Evolutionary conservation across 2,329 filamentous ascomycete genomes (phyloP).

Genomic region (Neurospora sp.): DNA sequence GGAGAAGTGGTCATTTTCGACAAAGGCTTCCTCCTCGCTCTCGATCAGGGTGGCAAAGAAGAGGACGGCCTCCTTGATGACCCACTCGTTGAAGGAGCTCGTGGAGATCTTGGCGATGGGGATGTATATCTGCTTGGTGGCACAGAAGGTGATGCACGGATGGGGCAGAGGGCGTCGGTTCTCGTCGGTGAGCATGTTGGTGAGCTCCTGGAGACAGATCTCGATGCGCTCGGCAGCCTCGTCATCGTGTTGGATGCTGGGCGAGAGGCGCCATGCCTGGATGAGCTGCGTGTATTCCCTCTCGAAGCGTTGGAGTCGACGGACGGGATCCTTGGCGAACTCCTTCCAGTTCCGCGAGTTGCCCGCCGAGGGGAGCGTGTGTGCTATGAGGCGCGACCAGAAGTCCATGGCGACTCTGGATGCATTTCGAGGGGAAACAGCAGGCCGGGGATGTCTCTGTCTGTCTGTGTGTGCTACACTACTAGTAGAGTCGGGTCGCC

Average conservation of each 20-base stretch:
- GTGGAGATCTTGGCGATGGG: slow-evolving; percentile 83
- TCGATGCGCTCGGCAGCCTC: slow-evolving; percentile 55
- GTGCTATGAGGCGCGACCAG: slow-evolving; percentile 61
- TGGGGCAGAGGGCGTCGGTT: slow-evolving; percentile 80
- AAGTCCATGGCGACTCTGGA: slow-evolving; percentile 45
- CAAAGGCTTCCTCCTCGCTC: slow-evolving; percentile 90
- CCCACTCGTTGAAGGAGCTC: slow-evolving; percentile 72
- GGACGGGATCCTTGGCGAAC: slow-evolving; percentile 51
- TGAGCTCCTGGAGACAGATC: slow-evolving; percentile 53
- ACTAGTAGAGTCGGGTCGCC: not conserved
- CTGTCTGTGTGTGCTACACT: not conserved
- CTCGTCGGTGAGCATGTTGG: slow-evolving; percentile 75
- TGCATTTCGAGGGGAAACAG: slow-evolving; percentile 31
- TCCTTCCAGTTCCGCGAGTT: slow-evolving; percentile 41
- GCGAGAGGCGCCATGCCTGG: slow-evolving; percentile 52
- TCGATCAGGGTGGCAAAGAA: slow-evolving; percentile 91
- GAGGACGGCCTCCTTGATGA: slow-evolving; percentile 74
- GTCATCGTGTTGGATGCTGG: slow-evolving; percentile 49
- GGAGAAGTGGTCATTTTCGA: slow-evolving; percentile 79
- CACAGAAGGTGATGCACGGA: slow-evolving; percentile 81
- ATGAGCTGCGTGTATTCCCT: slow-evolving; percentile 55
- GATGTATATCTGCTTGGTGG: slow-evolving; percentile 79
- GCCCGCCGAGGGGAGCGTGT: slow-evolving; percentile 46
- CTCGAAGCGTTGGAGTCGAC: slow-evolving; percentile 56
- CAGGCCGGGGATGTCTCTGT: not conserved